Percentiles rank a stretch among this genome's conserved stretches.
Evolutionary conservation across 163 green algal genomes (phyloP).

Genomic region (Scenedesmus sp.): DNA sequence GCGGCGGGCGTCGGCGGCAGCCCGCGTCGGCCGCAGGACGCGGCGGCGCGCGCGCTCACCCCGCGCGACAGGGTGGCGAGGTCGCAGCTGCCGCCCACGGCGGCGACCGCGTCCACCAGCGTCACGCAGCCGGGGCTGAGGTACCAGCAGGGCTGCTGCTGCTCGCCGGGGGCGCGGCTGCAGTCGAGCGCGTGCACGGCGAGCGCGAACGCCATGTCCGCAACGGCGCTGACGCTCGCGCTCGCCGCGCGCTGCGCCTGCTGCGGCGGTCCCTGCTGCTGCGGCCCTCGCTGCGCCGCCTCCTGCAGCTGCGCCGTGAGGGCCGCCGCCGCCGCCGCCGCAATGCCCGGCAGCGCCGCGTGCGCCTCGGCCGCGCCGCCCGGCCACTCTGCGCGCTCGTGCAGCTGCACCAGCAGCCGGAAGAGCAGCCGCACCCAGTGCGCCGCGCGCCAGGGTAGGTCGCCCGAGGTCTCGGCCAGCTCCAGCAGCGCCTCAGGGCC

Average conservation of each 20-base stretch:
- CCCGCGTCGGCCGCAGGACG: too few relatives aligned
- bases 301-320: neutral
- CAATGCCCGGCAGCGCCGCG: neutral
- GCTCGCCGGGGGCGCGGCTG: neutral
- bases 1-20: too few relatives aligned
- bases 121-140: neutral
- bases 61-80: neutral
- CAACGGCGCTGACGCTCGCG: neutral
- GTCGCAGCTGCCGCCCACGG: neutral
- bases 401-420: conserved; percentile 13
- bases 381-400: neutral
- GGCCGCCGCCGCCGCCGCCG: neutral
- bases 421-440: conserved; percentile 23
- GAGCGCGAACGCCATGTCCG: conserved; percentile 3
- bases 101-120: conserved; percentile 11
- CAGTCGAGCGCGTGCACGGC: conserved; percentile 13
- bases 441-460: neutral
- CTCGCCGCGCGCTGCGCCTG: conserved; percentile 13
- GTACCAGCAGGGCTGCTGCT: conserved; percentile 18
- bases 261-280: conserved; percentile 31
- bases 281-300: neutral
- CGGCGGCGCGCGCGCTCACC: neutral
- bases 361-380: neutral
- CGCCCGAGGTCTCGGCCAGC: neutral
- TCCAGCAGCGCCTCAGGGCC: conserved; percentile 20